phyloP scores from a whole-genome alignment of 495 filamentous ascomycete species.

The Podospora pseudocomata region DNA sequence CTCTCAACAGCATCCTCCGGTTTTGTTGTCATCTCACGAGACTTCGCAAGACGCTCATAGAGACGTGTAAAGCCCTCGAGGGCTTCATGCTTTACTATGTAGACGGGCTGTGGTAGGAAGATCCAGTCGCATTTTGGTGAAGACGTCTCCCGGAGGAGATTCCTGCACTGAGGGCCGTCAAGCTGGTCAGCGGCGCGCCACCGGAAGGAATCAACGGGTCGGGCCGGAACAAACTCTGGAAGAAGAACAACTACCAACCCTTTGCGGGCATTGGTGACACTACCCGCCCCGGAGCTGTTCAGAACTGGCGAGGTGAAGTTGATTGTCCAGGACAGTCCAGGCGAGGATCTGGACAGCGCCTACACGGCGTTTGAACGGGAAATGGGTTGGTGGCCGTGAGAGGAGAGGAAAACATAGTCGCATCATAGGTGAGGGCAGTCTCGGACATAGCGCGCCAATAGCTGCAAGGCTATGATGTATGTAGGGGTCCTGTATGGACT shows the following conservation, averaged over 20 bases:
- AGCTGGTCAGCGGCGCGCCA: background rate
- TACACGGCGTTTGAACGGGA: background rate
- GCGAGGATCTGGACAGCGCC: background rate
- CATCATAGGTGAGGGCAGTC: background rate
- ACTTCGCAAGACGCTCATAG: background rate
- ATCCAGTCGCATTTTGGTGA: background rate
- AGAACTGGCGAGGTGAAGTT: background rate
- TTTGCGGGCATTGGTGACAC: background rate
- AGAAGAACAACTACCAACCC: background rate
- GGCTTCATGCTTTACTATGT: background rate
- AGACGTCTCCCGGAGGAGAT: background rate
- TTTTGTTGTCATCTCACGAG: no score
- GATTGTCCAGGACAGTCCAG: background rate
- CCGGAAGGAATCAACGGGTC: background rate
- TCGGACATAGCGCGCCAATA: background rate
- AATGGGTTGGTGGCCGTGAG: background rate
- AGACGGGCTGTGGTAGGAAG: background rate
- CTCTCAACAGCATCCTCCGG: no score
- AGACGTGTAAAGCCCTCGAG: background rate
- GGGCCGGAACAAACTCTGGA: background rate
- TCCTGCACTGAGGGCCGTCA: background rate
- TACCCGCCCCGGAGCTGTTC: background rate
- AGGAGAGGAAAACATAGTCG: background rate
- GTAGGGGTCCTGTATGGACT: background rate
- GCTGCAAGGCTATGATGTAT: background rate